Evolutionary conservation across 495 filamentous ascomycete species (phyloP), one percentile per base, ranked within the genome.

Genomic region (Coniosporium apollinis): DNA sequence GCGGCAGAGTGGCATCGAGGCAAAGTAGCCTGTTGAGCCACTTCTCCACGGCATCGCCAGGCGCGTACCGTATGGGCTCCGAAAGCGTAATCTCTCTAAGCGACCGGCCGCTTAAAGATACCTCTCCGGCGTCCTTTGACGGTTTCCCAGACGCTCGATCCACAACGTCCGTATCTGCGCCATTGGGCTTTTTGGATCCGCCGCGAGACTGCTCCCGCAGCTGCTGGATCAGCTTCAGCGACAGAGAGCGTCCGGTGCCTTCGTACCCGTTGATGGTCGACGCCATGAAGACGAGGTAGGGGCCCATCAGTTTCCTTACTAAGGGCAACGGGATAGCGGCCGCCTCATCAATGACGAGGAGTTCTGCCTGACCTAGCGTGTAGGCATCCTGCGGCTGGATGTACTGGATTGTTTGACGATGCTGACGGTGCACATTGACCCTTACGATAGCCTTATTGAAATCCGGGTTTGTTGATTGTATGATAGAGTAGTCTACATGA

Each of bases 191-290:
- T 26, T 70, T 74, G 21, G 62, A 48, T 9, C 56, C 58, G 16
- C 73, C 70, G 40, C 76, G 61, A 14, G 89, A 89, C 49, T 96
- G 84, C 46, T 99, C 89, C 32, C 91, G 76, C 21, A 99, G 72
- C 56, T 99, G 91, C 47, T 94, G 86, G 42, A 99, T 96, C 40
- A 99, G 66, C 58, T 99, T 99, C 28, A 99, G 58, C 3, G 91
- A 96, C 1, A 99, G 66, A 1, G 87, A 94, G 25, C 91, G 70
- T 20, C 91, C 91, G 2, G 91, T 99, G 43, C 91, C 91, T 60
- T 99, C 91, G 51, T 99, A 99, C 35, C 91, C 91, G 49, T 94
- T 96, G 59, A 99, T 94, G 10, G 91, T 99, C 1, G 89, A 96
- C 3, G 91, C 84, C 91, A 99, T 99, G 61, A 99, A 99, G 3